Percentiles rank a stretch among this genome's conserved stretches.
Conservation (phyloP, 305 asterid genomes). For the Coffea humblotiana region DNA sequence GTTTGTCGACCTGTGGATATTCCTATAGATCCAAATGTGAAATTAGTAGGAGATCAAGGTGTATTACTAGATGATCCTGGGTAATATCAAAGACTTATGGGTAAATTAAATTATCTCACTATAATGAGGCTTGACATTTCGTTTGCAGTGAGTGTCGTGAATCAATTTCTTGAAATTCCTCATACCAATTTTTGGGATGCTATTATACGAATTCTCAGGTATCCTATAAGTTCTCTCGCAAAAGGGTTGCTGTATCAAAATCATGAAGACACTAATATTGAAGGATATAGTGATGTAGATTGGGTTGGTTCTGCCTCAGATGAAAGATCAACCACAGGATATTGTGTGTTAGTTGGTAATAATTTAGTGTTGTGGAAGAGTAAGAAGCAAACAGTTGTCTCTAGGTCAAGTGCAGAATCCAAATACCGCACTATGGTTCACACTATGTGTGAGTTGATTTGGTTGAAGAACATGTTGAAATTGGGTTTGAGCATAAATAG, state of each 20-base stretch:
- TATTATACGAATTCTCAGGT: background rate
- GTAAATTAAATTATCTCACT: background rate
- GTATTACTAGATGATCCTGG: background rate
- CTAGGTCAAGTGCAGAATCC: too few relatives aligned
- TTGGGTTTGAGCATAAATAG: too few relatives aligned
- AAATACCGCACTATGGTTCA: too few relatives aligned
- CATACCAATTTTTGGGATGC: too few relatives aligned
- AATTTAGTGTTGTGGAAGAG: too few relatives aligned
- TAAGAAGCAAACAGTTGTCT: too few relatives aligned
- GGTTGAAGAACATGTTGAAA: too few relatives aligned
- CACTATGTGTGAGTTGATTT: too few relatives aligned
- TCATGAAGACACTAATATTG: background rate
- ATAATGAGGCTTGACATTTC: background rate
- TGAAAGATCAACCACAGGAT: background rate
- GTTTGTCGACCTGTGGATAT: background rate
- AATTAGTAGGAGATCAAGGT: background rate
- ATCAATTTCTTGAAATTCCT: background rate
- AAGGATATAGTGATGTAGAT: background rate
- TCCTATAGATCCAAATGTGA: conserved; percentile 6
- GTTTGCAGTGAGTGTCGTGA: too few relatives aligned
- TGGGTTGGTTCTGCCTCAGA: too few relatives aligned
- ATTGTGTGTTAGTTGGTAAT: background rate
- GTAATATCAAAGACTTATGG: background rate
- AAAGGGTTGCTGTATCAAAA: background rate
- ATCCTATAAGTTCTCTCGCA: background rate